Evolutionary conservation across 2,329 filamentous ascomycete species (phyloP), one percentile per base, ranked within the genome.

Genomic region (Coniosporium tulheliwenetii): DNA sequence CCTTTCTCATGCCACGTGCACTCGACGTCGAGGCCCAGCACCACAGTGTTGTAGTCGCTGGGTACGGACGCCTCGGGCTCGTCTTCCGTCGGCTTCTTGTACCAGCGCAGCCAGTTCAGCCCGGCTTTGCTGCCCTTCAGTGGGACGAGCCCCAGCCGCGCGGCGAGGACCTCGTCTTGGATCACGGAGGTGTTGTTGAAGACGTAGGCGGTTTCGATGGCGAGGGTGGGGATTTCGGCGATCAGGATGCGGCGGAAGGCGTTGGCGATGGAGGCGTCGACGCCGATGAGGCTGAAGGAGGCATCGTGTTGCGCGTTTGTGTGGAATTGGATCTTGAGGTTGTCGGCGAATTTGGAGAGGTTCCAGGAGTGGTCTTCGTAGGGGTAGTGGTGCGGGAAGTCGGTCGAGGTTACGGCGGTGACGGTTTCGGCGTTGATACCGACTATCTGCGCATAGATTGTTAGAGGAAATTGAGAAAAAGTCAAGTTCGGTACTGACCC

Each of bases 181-280:
- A 98, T 91, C 31, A 98, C 86, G 5, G 85, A 94, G 39, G 89
- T 96, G 69, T 98, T 98, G 69, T 95, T 93, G 58, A 85, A 75
- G 48, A 96, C 79, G 65, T 82, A 98, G 57, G 93, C 85, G 47
- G 78, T 80, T 69, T 98, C 91, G 54, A 98, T 87, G 50, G 93
- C 91, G 37, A 98, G 73, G 2, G 86, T 91, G 13, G 89, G 86
- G 40, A 98, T 83, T 67, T 98, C 93, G 50, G 89, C 75, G 60
- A 98, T 81, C 53, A 96, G 73, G 53, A 96, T 96, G 52, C 91
- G 85, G 45, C 91, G 86, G 69, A 96, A 94, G 55, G 93, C 91
- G 60, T 98, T 98, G 55, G 91, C 85, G 57, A 98, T 78, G 41
- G 85, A 80, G 54, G 91, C 86, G 59, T 98, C 91, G 52, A 95